These are phyloP conservation scores for Trichophyton benhamiae DNA, from an alignment of 2,329 filamentous ascomycete genomes.

Conservation along the genomic window DNA sequence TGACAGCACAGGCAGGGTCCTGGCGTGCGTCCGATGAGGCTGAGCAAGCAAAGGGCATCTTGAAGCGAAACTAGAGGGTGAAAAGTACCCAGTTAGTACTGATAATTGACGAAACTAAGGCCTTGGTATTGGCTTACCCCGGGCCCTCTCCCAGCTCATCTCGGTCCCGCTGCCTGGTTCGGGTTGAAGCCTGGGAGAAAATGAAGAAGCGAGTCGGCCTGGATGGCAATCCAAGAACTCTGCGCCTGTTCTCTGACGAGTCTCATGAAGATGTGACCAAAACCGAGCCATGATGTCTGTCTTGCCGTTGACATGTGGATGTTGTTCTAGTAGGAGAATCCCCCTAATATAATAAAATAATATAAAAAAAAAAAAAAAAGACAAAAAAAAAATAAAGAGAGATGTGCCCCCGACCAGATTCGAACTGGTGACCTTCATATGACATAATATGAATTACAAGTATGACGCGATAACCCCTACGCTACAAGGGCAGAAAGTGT, in stretches of 20 bases:
- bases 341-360: too few species aligned
- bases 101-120: not conserved
- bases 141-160: too few species aligned
- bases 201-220: not conserved
- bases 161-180: not conserved
- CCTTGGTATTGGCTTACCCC: not conserved
- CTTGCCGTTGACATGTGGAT: too few species aligned
- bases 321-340: not conserved
- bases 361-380: not conserved
- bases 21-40: not conserved
- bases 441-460: conserved; percentile 5
- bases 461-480: conserved; percentile 4
- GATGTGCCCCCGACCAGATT: conserved; percentile 3
- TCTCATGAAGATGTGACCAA: too few species aligned
- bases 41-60: not conserved
- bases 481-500: conserved; percentile 1
- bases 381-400: not conserved
- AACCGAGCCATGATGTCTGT: too few species aligned
- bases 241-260: not conserved
- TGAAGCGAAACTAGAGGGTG: not conserved
- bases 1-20: not conserved
- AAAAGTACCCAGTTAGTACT: not conserved
- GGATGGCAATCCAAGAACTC: not conserved
- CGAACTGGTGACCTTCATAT: conserved; percentile 5
- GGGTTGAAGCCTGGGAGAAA: not conserved